Base-by-base conservation (phyloP, 2,329 filamentous ascomycete species). In the Ascocoryne sarcoides region DNA sequence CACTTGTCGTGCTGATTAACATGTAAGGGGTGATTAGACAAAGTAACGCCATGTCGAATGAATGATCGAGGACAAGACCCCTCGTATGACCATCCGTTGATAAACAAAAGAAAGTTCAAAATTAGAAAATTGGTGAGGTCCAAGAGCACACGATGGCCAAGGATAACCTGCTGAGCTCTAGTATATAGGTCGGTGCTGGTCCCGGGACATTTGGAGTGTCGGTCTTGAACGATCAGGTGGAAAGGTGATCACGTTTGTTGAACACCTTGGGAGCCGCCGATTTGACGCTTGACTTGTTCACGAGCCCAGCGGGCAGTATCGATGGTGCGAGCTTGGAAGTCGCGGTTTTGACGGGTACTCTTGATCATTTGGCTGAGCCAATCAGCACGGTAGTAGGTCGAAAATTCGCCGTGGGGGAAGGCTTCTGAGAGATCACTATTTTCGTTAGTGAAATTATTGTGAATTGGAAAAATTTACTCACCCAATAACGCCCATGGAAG, bases 401-500 rank as follows among this genome's bases (percentile, higher is more conserved):
- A 72, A 51, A 94, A 82, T 62, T 96, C 84, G 54, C 92, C 90
- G 52, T 84, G 82, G 37, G 90, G 90, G 69, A 93, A 98, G 1
- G 88, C 81, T 57, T 96, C 90, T 36, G 90, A 87, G 49, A 98
- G 75, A 60, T 98, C 92, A 68, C 90, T 94, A 51, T 14, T 34
- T 21, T 31, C 5, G 23, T 49, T 47, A 53, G 45, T 29, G 39
- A 17, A 17, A 34, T 26, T n/a, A 9, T 23, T 37, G 39, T 30
- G 32, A 19, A 40, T 14, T 16, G 8, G 12, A 10, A 18, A 19
- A 31, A 17, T 21, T 10, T 14, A 66, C 81, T 61, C 75, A 94
- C 87, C 89, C 92, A 66, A 98, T 85, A 40, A 96, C 89, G 62
- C 92, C 92, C 86, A 96, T 96, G 7, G 84, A 78, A n/a, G 90